These are phyloP conservation scores for Ophiocordyceps camponoti-floridani DNA, from an alignment of 2,329 filamentous ascomycete genomes.

Conservation along the genomic window DNA sequence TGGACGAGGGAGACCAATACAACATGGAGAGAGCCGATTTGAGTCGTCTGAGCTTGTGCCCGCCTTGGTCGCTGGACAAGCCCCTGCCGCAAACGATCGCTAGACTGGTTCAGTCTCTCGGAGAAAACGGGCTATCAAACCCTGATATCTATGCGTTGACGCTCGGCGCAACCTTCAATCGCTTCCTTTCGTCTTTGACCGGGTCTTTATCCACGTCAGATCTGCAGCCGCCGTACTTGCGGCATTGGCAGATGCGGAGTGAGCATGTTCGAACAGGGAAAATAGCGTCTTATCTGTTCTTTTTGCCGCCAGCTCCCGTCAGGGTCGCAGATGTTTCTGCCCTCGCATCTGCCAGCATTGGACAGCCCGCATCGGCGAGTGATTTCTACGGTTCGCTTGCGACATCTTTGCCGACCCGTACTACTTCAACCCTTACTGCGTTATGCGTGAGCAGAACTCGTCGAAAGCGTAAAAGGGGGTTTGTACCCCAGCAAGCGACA, in stretches of 20 bases:
- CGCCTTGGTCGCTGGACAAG: conserved; percentile 16
- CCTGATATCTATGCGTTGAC: conserved; percentile 18
- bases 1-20: conserved; percentile 6
- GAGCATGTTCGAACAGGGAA: conserved; percentile 18
- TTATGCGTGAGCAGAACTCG: neutral
- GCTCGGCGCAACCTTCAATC: conserved; percentile 16
- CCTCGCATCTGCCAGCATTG: neutral
- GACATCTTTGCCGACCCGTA: neutral
- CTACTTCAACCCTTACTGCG: neutral
- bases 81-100: conserved; percentile 14
- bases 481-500: neutral
- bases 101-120: conserved; percentile 11
- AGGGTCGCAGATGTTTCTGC: neutral
- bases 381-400: neutral
- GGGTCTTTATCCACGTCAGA: conserved; percentile 13
- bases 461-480: neutral
- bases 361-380: neutral
- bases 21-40: conserved; percentile 3
- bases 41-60: conserved; percentile 5
- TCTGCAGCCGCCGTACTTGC: conserved; percentile 14
- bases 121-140: conserved; percentile 15
- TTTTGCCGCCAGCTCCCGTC: conserved; percentile 1
- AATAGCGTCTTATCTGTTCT: conserved; percentile 17
- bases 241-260: conserved; percentile 16
- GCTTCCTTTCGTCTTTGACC: conserved; percentile 19